Conservation (phyloP, 495 filamentous ascomycete genomes). For the Tuber umbilicatum region DNA sequence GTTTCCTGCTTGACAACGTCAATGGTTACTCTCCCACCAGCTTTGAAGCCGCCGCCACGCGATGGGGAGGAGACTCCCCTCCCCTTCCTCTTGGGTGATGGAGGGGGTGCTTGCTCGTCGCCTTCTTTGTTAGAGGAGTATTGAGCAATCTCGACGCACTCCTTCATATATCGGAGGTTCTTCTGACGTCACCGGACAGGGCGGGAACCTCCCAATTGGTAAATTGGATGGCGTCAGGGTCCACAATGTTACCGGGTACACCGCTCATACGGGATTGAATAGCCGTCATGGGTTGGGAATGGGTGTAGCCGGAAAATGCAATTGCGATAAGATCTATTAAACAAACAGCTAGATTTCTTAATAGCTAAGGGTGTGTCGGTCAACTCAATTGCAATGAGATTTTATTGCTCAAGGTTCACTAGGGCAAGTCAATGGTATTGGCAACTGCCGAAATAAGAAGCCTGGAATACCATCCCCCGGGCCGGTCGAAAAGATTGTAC, state of each 20-base stretch:
- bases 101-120: constrained; percentile 15
- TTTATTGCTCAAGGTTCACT: constrained; percentile 94
- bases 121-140: constrained; percentile 48
- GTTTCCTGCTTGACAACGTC: constrained; percentile 89
- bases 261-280: constrained; percentile 81
- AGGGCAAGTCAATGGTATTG: constrained; percentile 98
- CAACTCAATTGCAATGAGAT: constrained; percentile 80
- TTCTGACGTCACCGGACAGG: constrained; percentile 85
- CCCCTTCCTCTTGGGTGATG: constrained; percentile 16
- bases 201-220: constrained; percentile 93
- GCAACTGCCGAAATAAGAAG: constrained; percentile 95
- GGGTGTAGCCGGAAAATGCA: constrained; percentile 94
- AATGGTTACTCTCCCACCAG: constrained; percentile 70
- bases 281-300: constrained; percentile 95
- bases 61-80: constrained; percentile 18
- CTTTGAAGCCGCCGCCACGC: constrained; percentile 42
- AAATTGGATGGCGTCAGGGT: constrained; percentile 91
- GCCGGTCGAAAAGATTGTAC: constrained; percentile 99
- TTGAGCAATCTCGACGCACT: constrained; percentile 95
- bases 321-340: constrained; percentile 66
- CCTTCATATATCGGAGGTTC: constrained; percentile 90
- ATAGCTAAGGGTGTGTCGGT: constrained; percentile 5
- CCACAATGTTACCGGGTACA: constrained; percentile 82
- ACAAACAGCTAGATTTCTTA: background rate
- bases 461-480: constrained; percentile 78